Base-by-base conservation (phyloP, 1,284 basidiomycete species). In the Malassezia sp. region DNA sequence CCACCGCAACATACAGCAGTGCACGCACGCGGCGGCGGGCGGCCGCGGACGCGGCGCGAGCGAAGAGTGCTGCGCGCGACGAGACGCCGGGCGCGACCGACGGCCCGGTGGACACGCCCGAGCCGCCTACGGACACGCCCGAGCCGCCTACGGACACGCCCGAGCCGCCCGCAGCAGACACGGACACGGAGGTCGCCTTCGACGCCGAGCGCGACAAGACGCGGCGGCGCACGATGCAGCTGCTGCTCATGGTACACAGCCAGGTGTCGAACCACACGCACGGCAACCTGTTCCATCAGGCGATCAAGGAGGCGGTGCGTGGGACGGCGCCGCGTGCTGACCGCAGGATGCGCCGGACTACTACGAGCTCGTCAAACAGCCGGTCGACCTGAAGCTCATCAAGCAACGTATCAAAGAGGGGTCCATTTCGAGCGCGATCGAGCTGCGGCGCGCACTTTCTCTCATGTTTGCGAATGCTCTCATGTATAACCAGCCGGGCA, bases 271-370 rank as follows among this genome's bases (percentile, higher is more conserved):
- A 60, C 45, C 65, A 68, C 33, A 64, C 60, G 12, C 63, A 68
- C 49, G 64, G 59, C 15, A 67, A 63, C 43, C 52, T 68, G 15
- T 68, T 68, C 40, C 58, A 68, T 32, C 54, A 58, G 6, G 51
- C 60, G n/a, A 63, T 67, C 56, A 68, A 64, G 51, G 62, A 63
- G 41, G 42, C 32, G 20, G n/a, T n/a, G n/a, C n/a, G n/a, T n/a
- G n/a, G n/a, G n/a, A n/a, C n/a, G n/a, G n/a, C n/a, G n/a, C n/a
- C n/a, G n/a, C n/a, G n/a, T n/a, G n/a, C n/a, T n/a, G n/a, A n/a
- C n/a, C n/a, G n/a, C n/a, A n/a, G n/a, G 64, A 67, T 38, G 64
- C 64, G 5, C 64, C 64, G 0, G 59, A 66, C 51, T 67, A 67
- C 51, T 66, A 67, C 12, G 42, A 44, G 20, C 45, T 67, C 10